phyloP scores from a whole-genome alignment of 352 stramenopile genomes.

The Globisporangium rhizosaccharum region DNA sequence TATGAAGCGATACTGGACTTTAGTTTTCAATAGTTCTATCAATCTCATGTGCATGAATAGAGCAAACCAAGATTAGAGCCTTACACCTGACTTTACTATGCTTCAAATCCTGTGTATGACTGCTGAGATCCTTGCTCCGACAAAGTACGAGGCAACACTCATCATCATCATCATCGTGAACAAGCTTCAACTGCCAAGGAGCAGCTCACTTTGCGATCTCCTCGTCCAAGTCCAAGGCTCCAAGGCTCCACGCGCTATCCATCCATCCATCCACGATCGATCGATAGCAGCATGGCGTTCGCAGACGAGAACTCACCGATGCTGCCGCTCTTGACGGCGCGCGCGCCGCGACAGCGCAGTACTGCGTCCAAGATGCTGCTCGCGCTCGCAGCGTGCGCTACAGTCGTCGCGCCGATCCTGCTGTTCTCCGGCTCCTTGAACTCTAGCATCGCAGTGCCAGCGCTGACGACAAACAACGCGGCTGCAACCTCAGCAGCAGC shows the following conservation, averaged over 20 bases:
- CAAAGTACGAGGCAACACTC: too few relatives aligned
- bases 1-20: too few relatives aligned
- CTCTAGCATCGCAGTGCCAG: background rate
- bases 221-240: background rate
- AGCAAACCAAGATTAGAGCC: too few relatives aligned
- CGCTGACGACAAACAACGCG: background rate
- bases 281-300: background rate
- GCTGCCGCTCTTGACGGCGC: constrained; percentile 13
- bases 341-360: constrained; percentile 4
- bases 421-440: constrained; percentile 19
- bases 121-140: too few relatives aligned
- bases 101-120: too few relatives aligned
- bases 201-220: background rate
- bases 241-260: background rate
- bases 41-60: too few relatives aligned
- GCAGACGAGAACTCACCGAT: constrained; percentile 24
- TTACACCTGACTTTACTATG: too few relatives aligned
- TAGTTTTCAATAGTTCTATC: too few relatives aligned
- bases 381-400: constrained; percentile 20
- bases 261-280: background rate
- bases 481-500: background rate
- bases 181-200: too few relatives aligned
- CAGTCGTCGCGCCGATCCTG: constrained; percentile 23
- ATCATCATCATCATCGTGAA: too few relatives aligned
- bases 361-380: constrained; percentile 20